Conservation (phyloP, 192 early-diverging fungal genomes). For the Rhizophlyctis rosea region DNA sequence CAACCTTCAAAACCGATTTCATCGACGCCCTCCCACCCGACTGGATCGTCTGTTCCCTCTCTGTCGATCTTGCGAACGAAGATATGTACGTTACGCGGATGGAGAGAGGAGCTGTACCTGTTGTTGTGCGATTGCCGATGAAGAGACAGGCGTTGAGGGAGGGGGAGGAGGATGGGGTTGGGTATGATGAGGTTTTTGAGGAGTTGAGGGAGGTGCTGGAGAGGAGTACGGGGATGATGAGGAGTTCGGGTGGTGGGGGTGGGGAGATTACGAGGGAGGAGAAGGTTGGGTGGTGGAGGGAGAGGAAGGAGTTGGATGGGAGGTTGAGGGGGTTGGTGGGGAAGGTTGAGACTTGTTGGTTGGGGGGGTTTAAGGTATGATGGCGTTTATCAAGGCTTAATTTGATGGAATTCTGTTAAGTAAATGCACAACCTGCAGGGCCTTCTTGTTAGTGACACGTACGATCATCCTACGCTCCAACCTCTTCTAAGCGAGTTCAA, state of each 20-base stretch:
- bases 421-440: constrained; percentile 21
- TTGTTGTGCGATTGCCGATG: constrained; percentile 73
- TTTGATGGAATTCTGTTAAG: neutral
- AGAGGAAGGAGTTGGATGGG: constrained; percentile 66
- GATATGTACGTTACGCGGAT: constrained; percentile 69
- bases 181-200: constrained; percentile 47
- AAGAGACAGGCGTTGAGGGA: constrained; percentile 47
- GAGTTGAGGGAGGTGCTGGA: constrained; percentile 69
- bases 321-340: constrained; percentile 61
- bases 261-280: constrained; percentile 45
- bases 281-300: constrained; percentile 80
- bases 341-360: constrained; percentile 75
- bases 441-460: constrained; percentile 26
- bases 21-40: constrained; percentile 50
- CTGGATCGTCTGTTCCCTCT: constrained; percentile 79
- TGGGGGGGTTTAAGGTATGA: constrained; percentile 78
- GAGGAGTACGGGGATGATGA: constrained; percentile 68
- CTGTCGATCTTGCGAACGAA: constrained; percentile 64
- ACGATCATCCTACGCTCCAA: constrained; percentile 3
- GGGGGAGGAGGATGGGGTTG: constrained; percentile 39
- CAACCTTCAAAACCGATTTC: constrained; percentile 25
- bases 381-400: neutral
- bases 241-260: constrained; percentile 33
- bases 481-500: constrained; percentile 45
- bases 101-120: constrained; percentile 32